Evolutionary conservation across 495 filamentous ascomycete genomes (phyloP).

Genomic region (Penicillium cosmopolitanum): DNA sequence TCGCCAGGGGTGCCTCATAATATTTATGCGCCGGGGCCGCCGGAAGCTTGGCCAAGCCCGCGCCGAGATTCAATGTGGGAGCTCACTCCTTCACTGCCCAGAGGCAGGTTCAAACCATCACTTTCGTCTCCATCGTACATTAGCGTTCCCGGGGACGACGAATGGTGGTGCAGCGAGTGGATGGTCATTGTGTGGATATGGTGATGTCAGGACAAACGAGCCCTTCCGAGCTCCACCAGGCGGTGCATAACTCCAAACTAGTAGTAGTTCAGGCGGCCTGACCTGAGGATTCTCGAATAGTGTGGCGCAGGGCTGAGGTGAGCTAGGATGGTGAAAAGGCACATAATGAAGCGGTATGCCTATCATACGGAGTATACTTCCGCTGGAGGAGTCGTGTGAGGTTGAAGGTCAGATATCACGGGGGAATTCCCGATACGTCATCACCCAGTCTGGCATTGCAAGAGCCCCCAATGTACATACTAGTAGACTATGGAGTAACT

Average conservation of each 20-base stretch:
- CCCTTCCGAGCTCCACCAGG: not conserved
- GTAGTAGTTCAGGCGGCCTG: not conserved
- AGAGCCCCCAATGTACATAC: no score
- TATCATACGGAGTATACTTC: not conserved
- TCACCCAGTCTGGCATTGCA: not conserved
- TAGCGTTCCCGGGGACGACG: constrained; percentile 14
- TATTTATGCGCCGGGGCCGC: constrained; percentile 29
- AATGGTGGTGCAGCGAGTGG: constrained; percentile 25
- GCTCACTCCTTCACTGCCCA: not conserved
- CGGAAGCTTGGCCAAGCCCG: constrained; percentile 31
- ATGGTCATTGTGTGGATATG: constrained; percentile 15
- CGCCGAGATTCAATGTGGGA: constrained; percentile 7
- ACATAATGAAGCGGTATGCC: not conserved
- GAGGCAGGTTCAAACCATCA: constrained; percentile 11
- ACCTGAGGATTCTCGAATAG: not conserved
- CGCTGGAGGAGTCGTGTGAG: not conserved
- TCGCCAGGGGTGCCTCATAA: constrained; percentile 18
- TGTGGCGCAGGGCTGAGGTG: constrained; percentile 13
- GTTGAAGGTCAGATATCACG: not conserved
- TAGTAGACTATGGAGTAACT: no score
- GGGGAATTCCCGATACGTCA: not conserved
- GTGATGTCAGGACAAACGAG: constrained; percentile 24
- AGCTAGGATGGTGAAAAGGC: not conserved
- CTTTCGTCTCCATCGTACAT: constrained; percentile 7
- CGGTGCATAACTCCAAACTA: constrained; percentile 1